Evolutionary conservation across 2,329 filamentous ascomycete genomes (phyloP), one percentile per base, ranked within the genome.

Genomic region (Trichocomaceae sp.): DNA sequence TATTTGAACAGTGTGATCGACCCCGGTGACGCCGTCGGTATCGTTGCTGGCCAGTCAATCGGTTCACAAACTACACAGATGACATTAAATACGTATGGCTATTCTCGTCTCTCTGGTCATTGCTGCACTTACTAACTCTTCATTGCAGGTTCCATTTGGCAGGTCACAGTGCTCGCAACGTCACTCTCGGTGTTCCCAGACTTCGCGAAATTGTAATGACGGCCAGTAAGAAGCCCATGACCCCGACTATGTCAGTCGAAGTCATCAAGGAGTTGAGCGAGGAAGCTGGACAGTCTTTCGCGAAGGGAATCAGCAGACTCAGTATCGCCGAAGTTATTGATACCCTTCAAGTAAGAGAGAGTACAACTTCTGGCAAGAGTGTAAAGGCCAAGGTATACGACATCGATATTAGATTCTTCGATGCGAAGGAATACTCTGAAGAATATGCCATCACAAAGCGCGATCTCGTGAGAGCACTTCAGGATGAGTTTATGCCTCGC

Each of bases 181-280:
- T 99, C 68, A 99, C 93, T 0, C 82, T 96, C 19, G 93, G 93
- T 88, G 97, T 99, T 67, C 93, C 93, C 57, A 90, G 93, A 75
- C 81, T 99, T 19, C 83, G 93, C 75, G 93, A 99, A 80, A 96
- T 99, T 64, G 82, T 99, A 61, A 99, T 99, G 93, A 97, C 93
- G 48, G 93, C 93, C 23, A 93, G 88, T 67, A 82, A 85, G 50
- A 82, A 86, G 46, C 96, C 97, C 59, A 88, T 90, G 39, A 99
- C 93, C 0, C 93, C 93, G 1, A 83, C 71, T 7, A 74, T 74
- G 72, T 93, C 88, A 1, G 77, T 97, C 17, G 80, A 87, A 46
- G 79, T 95, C 29, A 87, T 87, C 62, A 77, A 84, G 20, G 87
- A 90, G 63, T 74, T 96, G 35, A 79, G 83, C 1, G 75, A 79